A percentile compares a stretch with the other conserved stretches of the same genome.
Evolutionary conservation across 495 filamentous ascomycete genomes (phyloP).

Genomic region (Penicillium fimorum): DNA sequence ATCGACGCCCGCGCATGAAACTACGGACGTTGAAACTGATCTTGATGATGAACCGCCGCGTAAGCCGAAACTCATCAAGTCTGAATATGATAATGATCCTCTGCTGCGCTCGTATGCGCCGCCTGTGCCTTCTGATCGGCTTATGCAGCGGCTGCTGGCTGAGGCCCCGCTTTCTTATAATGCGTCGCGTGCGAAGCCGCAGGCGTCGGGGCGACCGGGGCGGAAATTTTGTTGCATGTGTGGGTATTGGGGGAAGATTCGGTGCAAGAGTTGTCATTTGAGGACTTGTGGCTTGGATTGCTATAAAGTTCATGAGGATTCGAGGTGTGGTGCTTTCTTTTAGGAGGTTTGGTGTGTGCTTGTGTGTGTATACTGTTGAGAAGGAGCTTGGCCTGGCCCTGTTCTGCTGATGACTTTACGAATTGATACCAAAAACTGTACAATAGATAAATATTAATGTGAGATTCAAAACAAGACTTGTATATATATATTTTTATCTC

Average conservation of each 20-base stretch:
- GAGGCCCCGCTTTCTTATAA: constrained; percentile 77
- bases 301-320: constrained; percentile 75
- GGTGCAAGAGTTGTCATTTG: constrained; percentile 79
- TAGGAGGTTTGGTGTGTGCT: constrained; percentile 13
- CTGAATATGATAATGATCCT: constrained; percentile 56
- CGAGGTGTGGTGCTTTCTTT: constrained; percentile 67
- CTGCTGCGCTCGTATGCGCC: constrained; percentile 64
- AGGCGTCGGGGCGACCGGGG: constrained; percentile 52
- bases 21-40: constrained; percentile 22
- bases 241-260: constrained; percentile 87
- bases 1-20: constrained; percentile 13
- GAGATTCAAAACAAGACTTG: background rate
- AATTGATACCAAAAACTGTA: constrained; percentile 27
- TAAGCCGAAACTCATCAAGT: constrained; percentile 37
- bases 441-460: constrained; percentile 17
- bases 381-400: background rate
- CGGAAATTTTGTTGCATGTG: constrained; percentile 83
- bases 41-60: constrained; percentile 20
- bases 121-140: constrained; percentile 59
- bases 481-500: background rate
- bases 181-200: constrained; percentile 64
- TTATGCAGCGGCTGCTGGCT: constrained; percentile 65
- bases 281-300: constrained; percentile 82
- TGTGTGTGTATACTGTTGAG: constrained; percentile 15
- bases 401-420: constrained; percentile 23